phyloP scores from a whole-genome alignment of 2,329 filamentous ascomycete genomes.

The Pseudohalonectria lignicola region DNA sequence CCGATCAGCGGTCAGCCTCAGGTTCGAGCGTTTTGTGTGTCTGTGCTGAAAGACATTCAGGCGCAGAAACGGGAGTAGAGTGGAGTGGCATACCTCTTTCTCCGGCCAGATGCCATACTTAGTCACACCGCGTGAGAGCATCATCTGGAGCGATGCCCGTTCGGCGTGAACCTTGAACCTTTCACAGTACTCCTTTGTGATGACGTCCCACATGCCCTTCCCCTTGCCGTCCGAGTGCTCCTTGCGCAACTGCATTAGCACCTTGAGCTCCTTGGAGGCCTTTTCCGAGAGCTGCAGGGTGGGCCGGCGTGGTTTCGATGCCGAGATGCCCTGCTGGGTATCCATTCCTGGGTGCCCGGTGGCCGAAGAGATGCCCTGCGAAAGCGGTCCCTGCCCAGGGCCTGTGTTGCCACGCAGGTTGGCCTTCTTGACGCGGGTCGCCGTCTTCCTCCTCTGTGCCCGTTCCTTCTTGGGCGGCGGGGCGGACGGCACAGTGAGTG shows the following conservation, averaged over 20 bases:
- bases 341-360: too few relatives aligned
- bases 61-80: background rate
- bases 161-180: slow-evolving; percentile 16
- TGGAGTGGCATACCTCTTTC: slow-evolving; percentile 31
- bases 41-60: background rate
- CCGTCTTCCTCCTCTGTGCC: too few relatives aligned
- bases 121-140: slow-evolving; percentile 36
- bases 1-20: too few relatives aligned
- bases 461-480: too few relatives aligned
- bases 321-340: too few relatives aligned
- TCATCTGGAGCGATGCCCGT: slow-evolving; percentile 46
- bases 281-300: slow-evolving; percentile 25
- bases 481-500: too few relatives aligned
- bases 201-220: slow-evolving; percentile 47
- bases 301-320: background rate
- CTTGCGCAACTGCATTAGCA: slow-evolving; percentile 37
- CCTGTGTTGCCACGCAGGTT: too few relatives aligned
- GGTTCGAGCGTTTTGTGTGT: too few relatives aligned
- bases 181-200: slow-evolving; percentile 24
- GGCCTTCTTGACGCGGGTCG: too few relatives aligned
- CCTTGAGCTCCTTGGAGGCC: slow-evolving; percentile 35
- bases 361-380: too few relatives aligned
- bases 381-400: too few relatives aligned
- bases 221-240: slow-evolving; percentile 34
- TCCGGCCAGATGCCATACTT: slow-evolving; percentile 37